phyloP scores from a whole-genome alignment of 78 protist species.

The Blattamonas nauphoetae region DNA sequence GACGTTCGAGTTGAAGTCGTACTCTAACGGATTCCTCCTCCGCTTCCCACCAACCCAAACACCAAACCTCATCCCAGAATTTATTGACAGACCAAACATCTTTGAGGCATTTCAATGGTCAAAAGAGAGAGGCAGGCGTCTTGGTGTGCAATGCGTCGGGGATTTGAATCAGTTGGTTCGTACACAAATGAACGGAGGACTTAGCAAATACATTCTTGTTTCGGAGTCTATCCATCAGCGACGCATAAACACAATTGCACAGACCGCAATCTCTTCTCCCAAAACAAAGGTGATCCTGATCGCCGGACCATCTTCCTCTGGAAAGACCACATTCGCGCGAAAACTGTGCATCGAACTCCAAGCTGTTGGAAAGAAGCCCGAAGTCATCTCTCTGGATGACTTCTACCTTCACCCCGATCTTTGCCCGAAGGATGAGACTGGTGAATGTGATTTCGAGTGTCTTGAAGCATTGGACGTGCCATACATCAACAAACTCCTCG shows the following conservation, averaged over 20 bases:
- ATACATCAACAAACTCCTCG: not conserved
- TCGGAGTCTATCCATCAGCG: constrained; percentile 10
- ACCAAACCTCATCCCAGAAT: not conserved
- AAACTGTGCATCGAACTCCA: constrained; percentile 22
- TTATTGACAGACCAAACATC: constrained; percentile 7
- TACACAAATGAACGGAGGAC: not conserved
- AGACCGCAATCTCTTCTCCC: not conserved
- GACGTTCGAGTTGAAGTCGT: not conserved
- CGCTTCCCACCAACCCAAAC: not conserved
- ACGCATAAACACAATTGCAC: not conserved
- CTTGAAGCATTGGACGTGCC: constrained; percentile 28
- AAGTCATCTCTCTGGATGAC: constrained; percentile 26
- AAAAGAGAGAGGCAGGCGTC: not conserved
- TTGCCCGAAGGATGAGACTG: constrained; percentile 14
- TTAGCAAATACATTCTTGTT: not conserved
- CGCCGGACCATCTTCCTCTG: constrained; percentile 49
- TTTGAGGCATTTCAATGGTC: not conserved
- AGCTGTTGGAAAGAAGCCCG: constrained; percentile 11
- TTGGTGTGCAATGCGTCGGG: constrained; percentile 16
- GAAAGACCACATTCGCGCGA: constrained; percentile 48
- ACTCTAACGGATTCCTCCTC: constrained; percentile 14
- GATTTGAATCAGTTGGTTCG: not conserved
- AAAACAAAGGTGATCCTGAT: constrained; percentile 8
- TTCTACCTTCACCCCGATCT: constrained; percentile 16
- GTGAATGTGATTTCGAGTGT: constrained; percentile 32